Evolutionary conservation across 106 monocot species (phyloP), one percentile per base, ranked within the genome.

Genomic region (Cymbidium sinense): DNA sequence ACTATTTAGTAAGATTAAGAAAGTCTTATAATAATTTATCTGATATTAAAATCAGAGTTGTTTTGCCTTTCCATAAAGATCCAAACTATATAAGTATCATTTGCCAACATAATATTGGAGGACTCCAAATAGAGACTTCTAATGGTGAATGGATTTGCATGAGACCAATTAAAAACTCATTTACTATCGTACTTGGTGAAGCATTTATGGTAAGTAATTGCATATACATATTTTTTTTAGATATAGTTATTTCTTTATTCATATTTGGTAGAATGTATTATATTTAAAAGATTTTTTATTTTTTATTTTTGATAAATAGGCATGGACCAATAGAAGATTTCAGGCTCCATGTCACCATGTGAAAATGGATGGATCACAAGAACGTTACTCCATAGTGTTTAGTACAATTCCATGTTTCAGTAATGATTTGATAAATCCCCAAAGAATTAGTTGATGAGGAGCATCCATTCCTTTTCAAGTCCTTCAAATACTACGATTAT

Each of bases 321-420:
- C 84, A 70, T 80, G 70, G 77, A 76, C 44, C 21, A 84, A 84
- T 55, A 79, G 80, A n/a, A 84, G 71, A 58, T 50, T 80, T 11
- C n/a, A 58, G 13, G 70, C 84, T 0, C n/a, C 80, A 34, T 1
- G 3, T 18, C 76, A 84, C 33, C 28, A 44, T 5, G 84, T 84
- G 52, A 39, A n/a, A 8, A 70, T 77, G 20, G 11, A n/a, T 20
- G 44, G 23, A 13, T 31, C 18, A 2, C 35, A 76, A 11, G 71
- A 23, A 3, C 20, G 77, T 33, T 80, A 77, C 27, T 80, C 76
- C 0, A 47, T 71, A 12, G 5, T 70, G 1, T 80, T 71, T 11
- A 17, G 7, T 10, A 5, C 28, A 2, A 31, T 43, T 1, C 80
- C 76, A 9, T 37, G 37, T 9, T 54, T 70, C 13, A 34, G 19